Base-by-base conservation (phyloP, 805 yeast genomes). In the Clavispora vitiphila region DNA sequence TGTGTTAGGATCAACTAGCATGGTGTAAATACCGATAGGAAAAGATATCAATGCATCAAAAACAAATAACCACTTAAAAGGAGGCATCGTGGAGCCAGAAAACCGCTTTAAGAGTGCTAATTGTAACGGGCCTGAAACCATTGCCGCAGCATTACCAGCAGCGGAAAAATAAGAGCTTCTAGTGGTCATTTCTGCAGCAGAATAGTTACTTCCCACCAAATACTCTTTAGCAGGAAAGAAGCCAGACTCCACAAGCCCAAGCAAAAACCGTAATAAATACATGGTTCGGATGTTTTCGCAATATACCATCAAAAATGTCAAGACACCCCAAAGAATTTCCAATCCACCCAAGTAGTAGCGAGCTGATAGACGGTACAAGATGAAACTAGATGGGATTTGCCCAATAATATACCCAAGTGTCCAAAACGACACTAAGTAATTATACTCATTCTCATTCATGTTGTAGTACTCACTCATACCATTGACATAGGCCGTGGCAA, bases 141-240 rank as follows among this genome's bases (percentile, higher is more conserved):
- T 46, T 3, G 54, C 45, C 5, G 67, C 63, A 5, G 55, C 60
- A 29, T 47, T 50, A 9, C 59, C 56, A 4, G 67, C 56, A 10
- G 58, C 50, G 1, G 67, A 63, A 46, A 64, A 62, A 38, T 49
- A 58, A 3, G 67, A 51, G 7, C 65, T 55, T 35, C 69, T 39
- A 31, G 56, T 58, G 12, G 61, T 48, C 30, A 63, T 43, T 37
- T 63, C 68, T 47, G 45, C 40, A 3, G 56, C 51, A 6, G 56
- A 44, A 39, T 61, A 61, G 41, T 58, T 56, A n/a, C 60, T 55
- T n/a, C 67, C 67, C 8, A 63, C 52, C 35, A 78, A 59, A 49
- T 76, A 80, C 50, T 80, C 83, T 42, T 78, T 68, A 16, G 78
- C 79, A 5, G 88, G 84, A 54, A 74, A 74, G 49, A 67, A 73